These are phyloP conservation scores for Apiotrichum mycotoxinovorans DNA, from an alignment of 1,284 basidiomycete genomes.

Conservation along the genomic window DNA sequence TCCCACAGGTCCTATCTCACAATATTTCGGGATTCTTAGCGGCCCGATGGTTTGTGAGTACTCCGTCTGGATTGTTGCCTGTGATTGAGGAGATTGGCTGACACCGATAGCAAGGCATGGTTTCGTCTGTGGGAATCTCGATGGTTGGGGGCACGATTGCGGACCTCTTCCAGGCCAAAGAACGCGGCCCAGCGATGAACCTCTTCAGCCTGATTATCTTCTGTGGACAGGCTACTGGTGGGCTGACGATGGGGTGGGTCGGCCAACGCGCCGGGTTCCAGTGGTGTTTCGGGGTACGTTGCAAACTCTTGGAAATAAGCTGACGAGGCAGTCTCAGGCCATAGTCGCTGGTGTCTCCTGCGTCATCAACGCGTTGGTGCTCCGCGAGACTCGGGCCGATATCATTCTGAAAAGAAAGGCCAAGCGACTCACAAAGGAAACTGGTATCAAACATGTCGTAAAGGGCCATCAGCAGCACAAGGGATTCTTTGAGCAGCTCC, in stretches of 20 bases:
- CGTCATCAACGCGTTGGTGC: constrained; percentile 38
- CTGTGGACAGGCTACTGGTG: constrained; percentile 25
- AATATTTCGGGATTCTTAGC: constrained; percentile 41
- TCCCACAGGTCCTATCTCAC: constrained; percentile 41
- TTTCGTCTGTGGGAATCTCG: constrained; percentile 35
- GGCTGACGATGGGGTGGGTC: constrained; percentile 27
- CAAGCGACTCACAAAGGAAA: constrained; percentile 44
- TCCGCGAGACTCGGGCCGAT: constrained; percentile 50
- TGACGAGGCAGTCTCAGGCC: constrained; percentile 25
- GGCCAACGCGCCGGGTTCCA: constrained; percentile 31
- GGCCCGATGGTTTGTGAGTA: constrained; percentile 33
- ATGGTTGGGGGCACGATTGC: constrained; percentile 49
- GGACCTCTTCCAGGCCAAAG: constrained; percentile 43
- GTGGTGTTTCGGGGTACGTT: constrained; percentile 39
- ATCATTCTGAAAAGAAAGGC: constrained; percentile 51
- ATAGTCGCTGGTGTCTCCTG: constrained; percentile 33
- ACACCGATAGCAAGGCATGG: constrained; percentile 30
- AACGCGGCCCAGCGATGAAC: constrained; percentile 51
- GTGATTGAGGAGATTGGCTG: no score
- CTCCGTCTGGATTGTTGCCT: no score
- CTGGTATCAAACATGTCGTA: constrained; percentile 44
- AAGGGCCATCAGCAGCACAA: constrained; percentile 37
- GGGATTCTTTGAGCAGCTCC: constrained; percentile 36
- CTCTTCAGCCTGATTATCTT: constrained; percentile 49
- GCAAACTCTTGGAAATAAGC: background rate